phyloP scores from a whole-genome alignment of 306 rosid species.

The Sphenostylis stenocarpa region DNA sequence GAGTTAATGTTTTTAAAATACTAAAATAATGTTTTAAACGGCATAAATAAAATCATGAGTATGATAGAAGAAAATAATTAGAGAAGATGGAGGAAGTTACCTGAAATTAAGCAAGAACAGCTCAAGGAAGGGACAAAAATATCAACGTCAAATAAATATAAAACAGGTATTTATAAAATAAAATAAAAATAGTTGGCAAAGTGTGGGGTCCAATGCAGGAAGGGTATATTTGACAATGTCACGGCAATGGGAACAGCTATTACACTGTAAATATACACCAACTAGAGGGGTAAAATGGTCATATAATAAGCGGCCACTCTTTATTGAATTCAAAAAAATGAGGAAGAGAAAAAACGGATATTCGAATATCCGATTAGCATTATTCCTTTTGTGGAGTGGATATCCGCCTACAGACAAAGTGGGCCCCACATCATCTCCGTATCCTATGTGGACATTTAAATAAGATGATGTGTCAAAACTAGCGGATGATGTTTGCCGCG shows the following conservation, averaged over 20 bases:
- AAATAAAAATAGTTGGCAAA: neutral
- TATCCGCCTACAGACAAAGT: slow-evolving; percentile 14
- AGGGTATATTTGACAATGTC: slow-evolving; percentile 48
- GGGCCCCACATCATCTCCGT: neutral
- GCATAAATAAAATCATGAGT: too few species aligned
- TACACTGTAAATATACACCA: neutral
- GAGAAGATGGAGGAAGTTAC: neutral
- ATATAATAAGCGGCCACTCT: neutral
- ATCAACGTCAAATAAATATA: neutral
- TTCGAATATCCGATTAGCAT: slow-evolving; percentile 65
- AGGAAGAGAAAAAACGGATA: slow-evolving; percentile 32
- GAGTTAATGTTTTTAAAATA: too few species aligned
- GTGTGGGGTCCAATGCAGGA: neutral
- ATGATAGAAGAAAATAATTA: neutral
- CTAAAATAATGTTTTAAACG: too few species aligned
- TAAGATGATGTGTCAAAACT: slow-evolving; percentile 36
- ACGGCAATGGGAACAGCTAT: neutral
- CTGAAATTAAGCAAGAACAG: neutral
- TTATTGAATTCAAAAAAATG: neutral
- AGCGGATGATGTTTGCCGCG: neutral
- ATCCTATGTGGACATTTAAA: neutral
- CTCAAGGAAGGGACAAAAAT: neutral
- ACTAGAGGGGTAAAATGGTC: slow-evolving; percentile 5
- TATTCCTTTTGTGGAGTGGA: slow-evolving; percentile 44
- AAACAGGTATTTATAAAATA: too few species aligned